These are phyloP conservation scores for Citrus cavaleriei DNA, from an alignment of 345 rosid genomes.

Conservation along the genomic window DNA sequence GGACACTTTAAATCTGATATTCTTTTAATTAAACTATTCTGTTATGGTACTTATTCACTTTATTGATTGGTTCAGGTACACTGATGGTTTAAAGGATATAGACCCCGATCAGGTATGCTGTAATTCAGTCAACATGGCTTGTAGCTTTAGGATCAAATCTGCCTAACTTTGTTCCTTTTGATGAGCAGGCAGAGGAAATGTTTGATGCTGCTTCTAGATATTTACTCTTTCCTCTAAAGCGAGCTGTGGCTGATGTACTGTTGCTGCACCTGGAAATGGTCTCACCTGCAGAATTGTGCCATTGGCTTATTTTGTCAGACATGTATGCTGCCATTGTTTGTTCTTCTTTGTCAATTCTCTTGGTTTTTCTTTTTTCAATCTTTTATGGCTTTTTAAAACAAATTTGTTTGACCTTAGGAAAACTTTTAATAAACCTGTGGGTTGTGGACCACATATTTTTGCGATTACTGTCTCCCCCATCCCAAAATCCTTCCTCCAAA, in stretches of 20 bases:
- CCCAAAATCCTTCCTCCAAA: neutral
- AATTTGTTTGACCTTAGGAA: too few species aligned
- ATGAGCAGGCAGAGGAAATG: conserved; percentile 83
- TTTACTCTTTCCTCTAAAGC: conserved; percentile 86
- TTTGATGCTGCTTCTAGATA: conserved; percentile 98
- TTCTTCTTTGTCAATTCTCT: conserved; percentile 12
- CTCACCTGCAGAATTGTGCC: conserved; percentile 84
- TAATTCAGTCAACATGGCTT: conserved; percentile 11
- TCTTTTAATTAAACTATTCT: neutral
- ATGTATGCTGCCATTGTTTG: conserved; percentile 44
- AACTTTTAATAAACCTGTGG: neutral
- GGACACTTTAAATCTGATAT: neutral
- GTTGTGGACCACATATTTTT: neutral
- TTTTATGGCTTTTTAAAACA: neutral
- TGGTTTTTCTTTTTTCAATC: neutral
- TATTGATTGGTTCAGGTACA: conserved; percentile 64
- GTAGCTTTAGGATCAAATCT: neutral
- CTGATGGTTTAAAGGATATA: conserved; percentile 82
- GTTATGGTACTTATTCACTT: conserved; percentile 17
- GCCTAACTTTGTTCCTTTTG: neutral
- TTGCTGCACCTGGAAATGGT: conserved; percentile 75
- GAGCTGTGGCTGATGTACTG: conserved; percentile 90
- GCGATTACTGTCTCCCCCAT: neutral
- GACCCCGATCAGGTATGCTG: conserved; percentile 72
- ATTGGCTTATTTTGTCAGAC: conserved; percentile 86